Base-by-base conservation (phyloP, 2,329 filamentous ascomycete species). In the Calonectria honghensis region DNA sequence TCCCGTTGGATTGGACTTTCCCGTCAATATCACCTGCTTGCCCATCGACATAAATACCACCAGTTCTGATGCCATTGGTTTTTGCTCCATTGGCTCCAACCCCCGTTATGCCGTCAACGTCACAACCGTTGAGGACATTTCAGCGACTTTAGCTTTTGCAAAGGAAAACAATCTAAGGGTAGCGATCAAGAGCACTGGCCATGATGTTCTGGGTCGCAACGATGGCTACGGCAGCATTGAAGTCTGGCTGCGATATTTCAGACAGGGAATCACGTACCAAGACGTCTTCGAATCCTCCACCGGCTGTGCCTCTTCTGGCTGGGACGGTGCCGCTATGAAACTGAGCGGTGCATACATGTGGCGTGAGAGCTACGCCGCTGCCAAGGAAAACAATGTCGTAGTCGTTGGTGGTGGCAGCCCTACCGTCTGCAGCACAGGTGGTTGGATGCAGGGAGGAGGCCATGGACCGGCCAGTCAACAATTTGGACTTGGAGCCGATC, bases 401-500 rank as follows among this genome's bases (percentile, higher is more conserved):
- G 52, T 72, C 7, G 37, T 68, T 24, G 63, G 63, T 4, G 89
- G 89, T 3, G 85, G 87, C 52, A 89, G 87, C 72, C 83, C 86
- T 1, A 87, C 86, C 9, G 75, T 92, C 6, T 90, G 90, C 3
- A 78, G 90, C 9, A 88, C 88, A 0, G 91, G 91, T 32, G 90
- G 91, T 2, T 93, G 89, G 77, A 87, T 84, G 4, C 89, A 91
- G 81, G 90, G 90, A 10, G 91, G 89, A 31, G 91, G 91, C 0
- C 89, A 91, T 77, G 87, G 86, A 3, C 83, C 87, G 0, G 83
- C 92, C 4, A 84, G 83, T 10, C 88, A 88, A 0, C 83, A 79
- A 7, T 89, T 89, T 64, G 91, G 91, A 5, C 83, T 93, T 2
- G 88, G 82, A 18, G 90, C 90, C 0, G 91, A 93, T 78, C 88